Conservation (phyloP, 495 filamentous ascomycete genomes). For the Aspergillus diversus region DNA sequence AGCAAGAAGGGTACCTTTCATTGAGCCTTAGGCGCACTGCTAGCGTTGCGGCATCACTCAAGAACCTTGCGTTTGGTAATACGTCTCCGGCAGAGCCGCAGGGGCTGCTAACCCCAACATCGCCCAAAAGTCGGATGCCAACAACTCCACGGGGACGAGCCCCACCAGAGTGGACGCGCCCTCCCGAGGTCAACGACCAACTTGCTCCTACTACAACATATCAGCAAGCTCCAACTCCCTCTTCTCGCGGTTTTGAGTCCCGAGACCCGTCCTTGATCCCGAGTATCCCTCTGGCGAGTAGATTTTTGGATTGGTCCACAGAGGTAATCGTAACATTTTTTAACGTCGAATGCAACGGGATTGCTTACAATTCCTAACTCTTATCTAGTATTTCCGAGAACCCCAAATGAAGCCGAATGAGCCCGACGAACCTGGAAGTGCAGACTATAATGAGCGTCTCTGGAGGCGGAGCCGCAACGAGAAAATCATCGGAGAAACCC, state of each 20-base stretch:
- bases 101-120: slow-evolving; percentile 32
- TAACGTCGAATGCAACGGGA: slow-evolving; percentile 21
- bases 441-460: slow-evolving; percentile 94
- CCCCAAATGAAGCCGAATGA: slow-evolving; percentile 98
- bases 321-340: slow-evolving; percentile 58
- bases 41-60: slow-evolving; percentile 74
- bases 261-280: slow-evolving; percentile 59
- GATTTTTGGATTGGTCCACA: slow-evolving; percentile 92
- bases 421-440: slow-evolving; percentile 92
- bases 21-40: slow-evolving; percentile 67
- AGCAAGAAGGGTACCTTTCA: slow-evolving; percentile 67
- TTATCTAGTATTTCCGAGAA: slow-evolving; percentile 83
- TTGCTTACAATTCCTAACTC: slow-evolving; percentile 37
- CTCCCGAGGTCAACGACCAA: slow-evolving; percentile 80
- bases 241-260: slow-evolving; percentile 70
- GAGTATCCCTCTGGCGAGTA: slow-evolving; percentile 73
- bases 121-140: slow-evolving; percentile 46
- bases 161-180: slow-evolving; percentile 70
- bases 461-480: slow-evolving; percentile 96
- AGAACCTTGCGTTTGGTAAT: slow-evolving; percentile 65
- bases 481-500: slow-evolving; percentile 84
- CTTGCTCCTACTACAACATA: slow-evolving; percentile 69
- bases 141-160: slow-evolving; percentile 60
- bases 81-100: slow-evolving; percentile 35
- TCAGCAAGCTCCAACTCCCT: slow-evolving; percentile 73